Evolutionary conservation across 768 basidiomycete genomes (phyloP), one percentile per base, ranked within the genome.

Genomic region (Psilocybe cyanescens): DNA sequence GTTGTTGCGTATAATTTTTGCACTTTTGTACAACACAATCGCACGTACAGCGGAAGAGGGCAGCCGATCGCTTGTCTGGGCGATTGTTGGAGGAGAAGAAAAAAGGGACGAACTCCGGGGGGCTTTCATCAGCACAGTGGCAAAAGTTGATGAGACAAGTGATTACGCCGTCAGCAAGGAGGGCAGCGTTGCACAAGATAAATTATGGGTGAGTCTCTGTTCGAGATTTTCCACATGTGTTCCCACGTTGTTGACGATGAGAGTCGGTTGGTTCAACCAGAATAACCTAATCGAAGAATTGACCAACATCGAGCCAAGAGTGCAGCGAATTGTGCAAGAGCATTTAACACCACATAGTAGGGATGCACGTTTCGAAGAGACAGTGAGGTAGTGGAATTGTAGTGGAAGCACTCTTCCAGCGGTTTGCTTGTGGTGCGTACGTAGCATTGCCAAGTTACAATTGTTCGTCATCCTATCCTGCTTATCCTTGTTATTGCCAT

Each of bases 21-120:
- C 31, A 35, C 28, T 78, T 1, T 67, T 76, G 63, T 72, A 77
- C 41, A 64, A 54, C 3, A 3, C 70, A 0, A 41, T 84, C 0
- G 79, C 74, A 1, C 72, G 72, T 19, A 71, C 76, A 0, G 61
- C 78, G 3, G 79, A 83, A 53, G 66, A 72, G 58, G 79, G 78
- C 7, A 69, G 72, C 39, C 70, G 77, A 5, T 67, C 69, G 30
- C 59, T 78, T 19, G 71, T 79, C 11, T 77, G 70, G 66, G 77
- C 72, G 3, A 74, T 76, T 0, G 60, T 78, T 7, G 74, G 71
- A 0, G 64, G 60, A 2, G 68, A 67, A 14, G 64, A 69, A 11
- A 52, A 70, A 11, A 65, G 65, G 31, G 69, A 72, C 29, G 63
- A 62, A 16, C 47, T 79, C 53, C 71, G 69, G 17, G 79, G 78